Conservation (phyloP, 192 early-diverging fungal species). For the Podila horticola region DNA sequence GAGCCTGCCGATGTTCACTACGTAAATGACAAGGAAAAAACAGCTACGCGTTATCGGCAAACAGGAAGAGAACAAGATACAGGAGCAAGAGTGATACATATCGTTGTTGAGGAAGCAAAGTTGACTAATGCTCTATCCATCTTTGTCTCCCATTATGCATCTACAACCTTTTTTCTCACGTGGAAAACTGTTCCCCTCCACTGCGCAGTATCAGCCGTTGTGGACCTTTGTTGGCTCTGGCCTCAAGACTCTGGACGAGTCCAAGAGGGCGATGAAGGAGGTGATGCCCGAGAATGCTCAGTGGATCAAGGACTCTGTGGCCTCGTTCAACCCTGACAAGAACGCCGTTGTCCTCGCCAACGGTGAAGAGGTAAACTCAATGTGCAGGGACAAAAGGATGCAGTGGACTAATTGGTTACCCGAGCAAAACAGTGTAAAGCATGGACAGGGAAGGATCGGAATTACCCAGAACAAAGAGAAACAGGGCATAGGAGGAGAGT, state of each 20-base stretch:
- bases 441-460: neutral
- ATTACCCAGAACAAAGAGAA: neutral
- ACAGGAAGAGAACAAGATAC: neutral
- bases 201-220: slow-evolving; percentile 81
- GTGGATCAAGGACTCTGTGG: slow-evolving; percentile 80
- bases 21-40: slow-evolving; percentile 33
- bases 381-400: too few relatives aligned
- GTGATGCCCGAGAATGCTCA: slow-evolving; percentile 79
- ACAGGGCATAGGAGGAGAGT: too few relatives aligned
- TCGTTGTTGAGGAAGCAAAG: too few relatives aligned
- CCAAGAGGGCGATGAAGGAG: slow-evolving; percentile 70
- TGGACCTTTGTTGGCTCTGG: slow-evolving; percentile 93
- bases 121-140: neutral
- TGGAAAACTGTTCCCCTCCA: neutral
- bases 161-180: neutral
- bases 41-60: slow-evolving; percentile 5
- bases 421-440: neutral
- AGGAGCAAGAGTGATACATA: neutral
- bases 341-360: slow-evolving; percentile 75
- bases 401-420: too few relatives aligned
- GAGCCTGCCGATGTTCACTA: slow-evolving; percentile 79
- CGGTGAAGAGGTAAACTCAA: slow-evolving; percentile 63
- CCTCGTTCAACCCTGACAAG: slow-evolving; percentile 71
- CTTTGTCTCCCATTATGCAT: neutral
- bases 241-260: slow-evolving; percentile 79